phyloP scores from a whole-genome alignment of 2,329 filamentous ascomycete genomes.

The Fusarium haematococcum region DNA sequence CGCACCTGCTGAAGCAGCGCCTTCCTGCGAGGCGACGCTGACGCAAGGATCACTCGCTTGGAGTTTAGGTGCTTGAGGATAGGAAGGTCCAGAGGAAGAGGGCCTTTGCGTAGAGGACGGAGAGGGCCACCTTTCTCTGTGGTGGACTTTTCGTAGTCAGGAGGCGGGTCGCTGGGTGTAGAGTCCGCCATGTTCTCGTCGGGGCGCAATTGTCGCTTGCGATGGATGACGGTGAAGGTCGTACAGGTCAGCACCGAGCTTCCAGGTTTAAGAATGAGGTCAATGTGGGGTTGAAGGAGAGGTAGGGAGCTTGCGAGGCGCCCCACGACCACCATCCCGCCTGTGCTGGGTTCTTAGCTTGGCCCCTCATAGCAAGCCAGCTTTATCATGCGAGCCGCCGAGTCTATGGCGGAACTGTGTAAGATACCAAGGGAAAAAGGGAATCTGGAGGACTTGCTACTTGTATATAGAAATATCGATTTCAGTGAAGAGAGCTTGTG shows the following conservation, averaged over 20 bases:
- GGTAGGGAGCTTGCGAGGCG: slow-evolving; percentile 29
- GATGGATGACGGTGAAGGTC: slow-evolving; percentile 16
- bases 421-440: not conserved
- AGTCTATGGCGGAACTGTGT: not conserved
- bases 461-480: not conserved
- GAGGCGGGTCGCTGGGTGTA: slow-evolving; percentile 55
- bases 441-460: not conserved
- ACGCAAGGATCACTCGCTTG: slow-evolving; percentile 89
- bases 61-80: slow-evolving; percentile 80
- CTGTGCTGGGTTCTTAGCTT: slow-evolving; percentile 25
- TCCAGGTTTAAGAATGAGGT: slow-evolving; percentile 36
- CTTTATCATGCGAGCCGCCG: slow-evolving; percentile 24
- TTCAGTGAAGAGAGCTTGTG: not conserved
- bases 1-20: slow-evolving; percentile 80
- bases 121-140: slow-evolving; percentile 50
- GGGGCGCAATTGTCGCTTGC: not conserved
- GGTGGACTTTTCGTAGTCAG: slow-evolving; percentile 58
- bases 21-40: slow-evolving; percentile 85
- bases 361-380: slow-evolving; percentile 29
- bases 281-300: slow-evolving; percentile 42
- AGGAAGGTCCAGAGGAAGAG: slow-evolving; percentile 81
- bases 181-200: slow-evolving; percentile 44
- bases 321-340: slow-evolving; percentile 36
- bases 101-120: slow-evolving; percentile 59
- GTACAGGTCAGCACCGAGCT: slow-evolving; percentile 11